Base-by-base conservation (phyloP, 1,139 yeast genomes). In the Geotrichum macrosporum region DNA sequence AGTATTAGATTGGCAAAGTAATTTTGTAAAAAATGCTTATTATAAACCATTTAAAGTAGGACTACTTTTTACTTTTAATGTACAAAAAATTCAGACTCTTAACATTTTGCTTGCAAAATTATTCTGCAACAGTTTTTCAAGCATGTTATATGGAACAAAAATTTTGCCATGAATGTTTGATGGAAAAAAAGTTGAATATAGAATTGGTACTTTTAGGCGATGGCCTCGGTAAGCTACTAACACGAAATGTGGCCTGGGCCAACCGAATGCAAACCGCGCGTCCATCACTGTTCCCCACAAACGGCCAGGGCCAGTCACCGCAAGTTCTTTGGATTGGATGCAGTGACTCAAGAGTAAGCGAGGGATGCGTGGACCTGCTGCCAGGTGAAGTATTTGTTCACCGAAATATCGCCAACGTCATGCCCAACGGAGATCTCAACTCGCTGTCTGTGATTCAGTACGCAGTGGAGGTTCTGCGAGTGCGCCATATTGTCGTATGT, bases 341-440 rank as follows among this genome's bases (percentile, higher is more conserved):
- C 66, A 81, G 94, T 4, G 98, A 92, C 65, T 87, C 96, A 10
- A 80, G 98, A 57, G 86, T 85, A 50, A 85, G 89, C 46, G 96
- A 92, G 57, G 72, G 72, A 38, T 81, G 88, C 57, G 69, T 92
- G 47, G 89, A 89, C 30, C 70, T 84, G 49, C 61, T 67, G 4
- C 97, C 97, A 1, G 98, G 98, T 41, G 97, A 89, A 66, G 77
- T 88, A 9, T 89, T 92, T 70, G 86, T 92, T n/a, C 89, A 86
- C 64, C 78, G 96, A 62, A 88, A 88, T 60, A 85, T 92, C 53
- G 97, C 96, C 48, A 92, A 92, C 66, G 75, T 87, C 50, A 76
- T 89, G 47, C 69, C 74, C 45, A 74, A 83, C 47, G 79, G 79
- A 53, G 97, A 92, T 64, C 71, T 84, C 43, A 78, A 89, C 43